Evolutionary conservation across 305 asterid genomes (phyloP).

Genomic region (Fraxinus greggii): DNA sequence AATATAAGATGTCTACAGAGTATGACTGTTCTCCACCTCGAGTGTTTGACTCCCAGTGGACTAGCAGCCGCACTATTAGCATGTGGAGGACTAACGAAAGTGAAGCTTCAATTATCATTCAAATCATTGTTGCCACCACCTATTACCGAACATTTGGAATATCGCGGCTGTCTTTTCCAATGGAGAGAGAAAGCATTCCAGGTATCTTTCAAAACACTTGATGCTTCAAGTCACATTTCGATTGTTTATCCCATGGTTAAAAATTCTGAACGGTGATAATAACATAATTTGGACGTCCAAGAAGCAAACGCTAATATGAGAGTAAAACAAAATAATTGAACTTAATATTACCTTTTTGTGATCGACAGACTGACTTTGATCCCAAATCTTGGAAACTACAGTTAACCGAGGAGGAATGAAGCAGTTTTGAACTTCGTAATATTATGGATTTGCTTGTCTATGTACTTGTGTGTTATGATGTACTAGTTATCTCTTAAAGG

Average conservation of each 20-base stretch:
- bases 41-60: constrained; percentile 61
- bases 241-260: neutral
- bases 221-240: neutral
- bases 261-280: neutral
- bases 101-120: constrained; percentile 38
- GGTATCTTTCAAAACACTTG: constrained; percentile 24
- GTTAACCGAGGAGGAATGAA: constrained; percentile 28
- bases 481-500: neutral
- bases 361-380: constrained; percentile 42
- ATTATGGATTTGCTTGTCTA: neutral
- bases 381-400: constrained; percentile 42
- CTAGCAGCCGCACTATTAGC: constrained; percentile 62
- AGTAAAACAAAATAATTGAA: neutral
- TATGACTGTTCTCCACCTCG: constrained; percentile 61
- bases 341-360: neutral
- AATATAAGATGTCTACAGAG: constrained; percentile 72
- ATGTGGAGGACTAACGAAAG: constrained; percentile 56
- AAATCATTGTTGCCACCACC: constrained; percentile 33
- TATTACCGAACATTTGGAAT: constrained; percentile 40
- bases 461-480: neutral
- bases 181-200: constrained; percentile 44
- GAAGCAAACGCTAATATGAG: neutral
- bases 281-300: neutral
- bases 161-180: constrained; percentile 41
- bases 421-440: neutral